Conservation (phyloP, 257 asterid genomes). For the Catharanthus roseus region DNA sequence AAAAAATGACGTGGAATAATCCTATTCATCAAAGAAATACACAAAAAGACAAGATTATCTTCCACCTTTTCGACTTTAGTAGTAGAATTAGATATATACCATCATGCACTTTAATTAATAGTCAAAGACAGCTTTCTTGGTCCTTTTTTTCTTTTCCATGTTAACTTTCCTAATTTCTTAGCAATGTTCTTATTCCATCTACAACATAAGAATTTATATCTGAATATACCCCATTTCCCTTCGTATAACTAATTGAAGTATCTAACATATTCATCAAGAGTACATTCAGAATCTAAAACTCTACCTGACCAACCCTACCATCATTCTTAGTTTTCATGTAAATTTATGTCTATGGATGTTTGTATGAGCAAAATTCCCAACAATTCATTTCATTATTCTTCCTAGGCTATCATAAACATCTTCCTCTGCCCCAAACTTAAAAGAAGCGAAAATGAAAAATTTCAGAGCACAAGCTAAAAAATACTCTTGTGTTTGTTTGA, state of each 20-base stretch:
- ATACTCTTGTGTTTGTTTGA: neutral
- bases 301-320: neutral
- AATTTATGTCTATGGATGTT: neutral
- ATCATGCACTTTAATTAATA: neutral
- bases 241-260: neutral
- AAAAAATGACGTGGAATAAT: too few relatives aligned
- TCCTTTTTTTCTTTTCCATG: neutral
- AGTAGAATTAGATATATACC: neutral
- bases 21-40: too few relatives aligned
- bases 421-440: too few relatives aligned
- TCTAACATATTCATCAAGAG: neutral
- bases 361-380: neutral
- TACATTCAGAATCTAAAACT: neutral
- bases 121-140: neutral
- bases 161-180: neutral
- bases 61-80: too few relatives aligned
- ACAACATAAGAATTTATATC: neutral
- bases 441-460: neutral
- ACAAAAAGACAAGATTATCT: too few relatives aligned
- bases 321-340: neutral
- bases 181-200: too few relatives aligned
- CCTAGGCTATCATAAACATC: too few relatives aligned
- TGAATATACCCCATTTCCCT: neutral
- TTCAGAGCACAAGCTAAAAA: neutral
- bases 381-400: neutral